Conservation (phyloP, 2,329 filamentous ascomycete genomes). For the Leptodontidium sp. region DNA sequence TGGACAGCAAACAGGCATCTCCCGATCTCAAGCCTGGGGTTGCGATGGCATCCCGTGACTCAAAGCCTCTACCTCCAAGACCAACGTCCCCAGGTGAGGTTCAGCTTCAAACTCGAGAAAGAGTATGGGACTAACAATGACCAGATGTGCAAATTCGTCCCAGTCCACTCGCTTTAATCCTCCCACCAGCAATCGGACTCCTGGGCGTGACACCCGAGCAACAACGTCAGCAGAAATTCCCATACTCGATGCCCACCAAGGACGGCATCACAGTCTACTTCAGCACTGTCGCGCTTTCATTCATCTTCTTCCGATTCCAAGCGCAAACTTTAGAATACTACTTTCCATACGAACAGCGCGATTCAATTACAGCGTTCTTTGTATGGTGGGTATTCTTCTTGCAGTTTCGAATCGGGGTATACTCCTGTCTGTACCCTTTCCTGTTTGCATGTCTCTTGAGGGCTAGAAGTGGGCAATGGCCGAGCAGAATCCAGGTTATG, state of each 20-base stretch:
- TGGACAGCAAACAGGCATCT: not conserved
- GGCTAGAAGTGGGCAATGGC: not conserved
- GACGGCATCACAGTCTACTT: not conserved
- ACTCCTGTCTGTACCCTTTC: not conserved
- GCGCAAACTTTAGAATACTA: not conserved
- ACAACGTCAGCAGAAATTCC: not conserved
- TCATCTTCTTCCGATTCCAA: not conserved
- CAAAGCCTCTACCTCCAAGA: not conserved
- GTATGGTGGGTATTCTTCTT: not conserved
- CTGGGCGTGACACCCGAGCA: not conserved
- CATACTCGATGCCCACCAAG: conserved; percentile 6
- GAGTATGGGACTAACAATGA: not conserved
- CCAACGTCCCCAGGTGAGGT: not conserved
- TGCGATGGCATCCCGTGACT: not conserved
- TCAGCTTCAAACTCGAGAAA: not conserved
- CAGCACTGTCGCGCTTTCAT: not conserved
- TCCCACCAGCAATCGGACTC: conserved; percentile 2
- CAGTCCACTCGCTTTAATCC: not conserved
- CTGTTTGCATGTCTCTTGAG: not conserved
- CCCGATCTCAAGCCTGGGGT: not conserved
- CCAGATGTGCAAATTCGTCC: not conserved
- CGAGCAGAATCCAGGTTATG: not conserved
- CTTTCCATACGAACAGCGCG: not conserved
- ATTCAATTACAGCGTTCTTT: conserved; percentile 4
- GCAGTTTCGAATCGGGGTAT: not conserved